phyloP scores from a whole-genome alignment of 2,329 filamentous ascomycete genomes.

The Polychaeton citri region DNA sequence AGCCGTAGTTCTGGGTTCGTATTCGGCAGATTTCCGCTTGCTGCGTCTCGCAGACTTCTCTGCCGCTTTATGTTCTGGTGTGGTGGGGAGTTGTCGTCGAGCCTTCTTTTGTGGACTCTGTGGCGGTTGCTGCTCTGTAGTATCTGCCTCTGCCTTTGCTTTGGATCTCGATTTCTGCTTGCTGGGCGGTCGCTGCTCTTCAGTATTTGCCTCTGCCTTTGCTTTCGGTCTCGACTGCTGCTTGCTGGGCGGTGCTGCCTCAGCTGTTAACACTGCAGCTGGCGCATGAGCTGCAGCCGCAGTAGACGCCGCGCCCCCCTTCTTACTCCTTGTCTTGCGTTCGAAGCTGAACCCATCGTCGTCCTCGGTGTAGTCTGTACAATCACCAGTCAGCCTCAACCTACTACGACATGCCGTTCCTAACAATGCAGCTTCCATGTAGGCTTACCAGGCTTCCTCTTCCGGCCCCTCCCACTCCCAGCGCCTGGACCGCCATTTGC shows the following conservation, averaged over 20 bases:
- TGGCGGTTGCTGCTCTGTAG: constrained; percentile 10
- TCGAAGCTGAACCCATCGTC: constrained; percentile 37
- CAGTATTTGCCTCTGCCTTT: constrained; percentile 7
- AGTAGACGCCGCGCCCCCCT: constrained; percentile 9
- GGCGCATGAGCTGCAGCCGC: no score
- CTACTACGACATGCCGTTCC: constrained; percentile 6
- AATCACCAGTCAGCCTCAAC: not conserved
- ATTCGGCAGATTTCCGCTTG: constrained; percentile 33
- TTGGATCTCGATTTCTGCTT: constrained; percentile 2
- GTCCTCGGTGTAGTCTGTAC: constrained; percentile 29
- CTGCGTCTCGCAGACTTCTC: constrained; percentile 25
- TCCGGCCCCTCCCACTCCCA: constrained; percentile 17
- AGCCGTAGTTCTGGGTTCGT: constrained; percentile 11
- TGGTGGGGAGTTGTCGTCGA: constrained; percentile 20
- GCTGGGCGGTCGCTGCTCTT: constrained; percentile 8
- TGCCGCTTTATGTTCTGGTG: constrained; percentile 18
- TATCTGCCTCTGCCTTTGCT: constrained; percentile 9
- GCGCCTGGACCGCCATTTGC: constrained; percentile 21
- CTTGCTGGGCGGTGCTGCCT: constrained; percentile 9
- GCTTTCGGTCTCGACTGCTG: constrained; percentile 4
- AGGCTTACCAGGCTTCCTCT: constrained; percentile 2
- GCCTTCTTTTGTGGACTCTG: constrained; percentile 18
- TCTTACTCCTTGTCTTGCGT: constrained; percentile 23
- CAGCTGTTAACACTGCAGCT: no score
- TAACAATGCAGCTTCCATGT: constrained; percentile 1